Evolutionary conservation across 23 red algal species (phyloP).

Genomic region (Gracilariopsis chorda): DNA sequence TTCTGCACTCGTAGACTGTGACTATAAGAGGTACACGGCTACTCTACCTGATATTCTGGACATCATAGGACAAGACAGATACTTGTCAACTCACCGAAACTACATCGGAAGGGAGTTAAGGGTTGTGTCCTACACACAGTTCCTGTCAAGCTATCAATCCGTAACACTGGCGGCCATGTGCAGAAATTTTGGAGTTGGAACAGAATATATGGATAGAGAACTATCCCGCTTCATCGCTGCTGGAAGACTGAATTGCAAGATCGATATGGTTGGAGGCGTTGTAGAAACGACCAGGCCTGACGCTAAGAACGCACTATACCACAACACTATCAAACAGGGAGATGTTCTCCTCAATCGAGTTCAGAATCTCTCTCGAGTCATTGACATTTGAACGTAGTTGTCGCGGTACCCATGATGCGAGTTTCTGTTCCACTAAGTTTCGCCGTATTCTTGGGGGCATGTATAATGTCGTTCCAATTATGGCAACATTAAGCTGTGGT

Average conservation of each 20-base stretch:
- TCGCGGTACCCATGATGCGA: too few relatives aligned
- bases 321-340: slow-evolving; percentile 87
- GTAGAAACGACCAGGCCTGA: slow-evolving; percentile 88
- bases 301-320: slow-evolving; percentile 83
- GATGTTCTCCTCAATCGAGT: slow-evolving; percentile 94
- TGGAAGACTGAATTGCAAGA: slow-evolving; percentile 90
- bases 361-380: slow-evolving; percentile 96
- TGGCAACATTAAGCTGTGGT: too few relatives aligned
- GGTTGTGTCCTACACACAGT: slow-evolving; percentile 90
- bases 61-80: slow-evolving; percentile 65
- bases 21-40: slow-evolving; percentile 76
- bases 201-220: slow-evolving; percentile 85
- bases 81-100: slow-evolving; percentile 63
- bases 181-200: slow-evolving; percentile 80
- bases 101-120: slow-evolving; percentile 88
- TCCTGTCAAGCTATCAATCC: slow-evolving; percentile 88
- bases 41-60: slow-evolving; percentile 79
- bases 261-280: slow-evolving; percentile 88
- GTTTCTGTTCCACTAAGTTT: background rate
- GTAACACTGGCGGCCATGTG: slow-evolving; percentile 89
- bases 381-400: slow-evolving; percentile 97
- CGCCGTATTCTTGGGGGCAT: background rate
- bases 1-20: slow-evolving; percentile 78
- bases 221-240: slow-evolving; percentile 89
- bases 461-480: too few relatives aligned